These are phyloP conservation scores for Phytophthora citrophthora DNA, from an alignment of 352 stramenopile genomes.

Conservation along the genomic window DNA sequence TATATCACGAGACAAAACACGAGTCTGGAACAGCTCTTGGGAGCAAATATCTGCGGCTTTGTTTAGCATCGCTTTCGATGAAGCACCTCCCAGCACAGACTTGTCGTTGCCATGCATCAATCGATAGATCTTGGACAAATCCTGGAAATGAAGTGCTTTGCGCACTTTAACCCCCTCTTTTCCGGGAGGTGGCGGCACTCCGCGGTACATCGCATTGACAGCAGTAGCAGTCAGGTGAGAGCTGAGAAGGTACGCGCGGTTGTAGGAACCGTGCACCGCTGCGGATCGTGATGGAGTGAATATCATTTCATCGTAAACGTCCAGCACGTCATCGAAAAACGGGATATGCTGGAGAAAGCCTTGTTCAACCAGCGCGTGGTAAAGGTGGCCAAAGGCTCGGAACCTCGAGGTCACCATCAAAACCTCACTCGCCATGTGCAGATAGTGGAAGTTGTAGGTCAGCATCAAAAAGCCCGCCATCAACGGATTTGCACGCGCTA, in stretches of 20 bases:
- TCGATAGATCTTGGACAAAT: slow-evolving; percentile 33
- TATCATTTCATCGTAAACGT: slow-evolving; percentile 30
- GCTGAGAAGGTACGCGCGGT: slow-evolving; percentile 33
- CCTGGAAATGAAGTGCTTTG: slow-evolving; percentile 19
- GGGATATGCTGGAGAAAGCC: slow-evolving; percentile 25
- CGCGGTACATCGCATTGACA: slow-evolving; percentile 31
- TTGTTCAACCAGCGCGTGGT: slow-evolving; percentile 31
- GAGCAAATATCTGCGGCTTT: slow-evolving; percentile 29
- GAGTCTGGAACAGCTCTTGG: slow-evolving; percentile 33
- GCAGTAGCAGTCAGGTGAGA: slow-evolving; percentile 27
- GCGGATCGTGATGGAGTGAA: slow-evolving; percentile 39
- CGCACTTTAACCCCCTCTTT: slow-evolving; percentile 27
- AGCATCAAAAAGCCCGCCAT: slow-evolving; percentile 37
- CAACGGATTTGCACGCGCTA: slow-evolving; percentile 38
- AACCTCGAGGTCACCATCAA: slow-evolving; percentile 36
- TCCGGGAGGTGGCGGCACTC: neutral
- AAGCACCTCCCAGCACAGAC: slow-evolving; percentile 24
- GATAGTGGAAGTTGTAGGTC: slow-evolving; percentile 30
- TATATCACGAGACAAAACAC: slow-evolving; percentile 40
- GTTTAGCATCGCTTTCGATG: slow-evolving; percentile 24
- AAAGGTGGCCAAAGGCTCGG: slow-evolving; percentile 39
- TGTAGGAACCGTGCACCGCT: slow-evolving; percentile 27
- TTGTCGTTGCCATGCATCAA: slow-evolving; percentile 30
- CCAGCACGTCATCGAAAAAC: slow-evolving; percentile 38
- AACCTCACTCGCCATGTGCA: slow-evolving; percentile 25